Percentiles rank a stretch among this genome's conserved stretches.
Evolutionary conservation across 192 early-diverging fungal species (phyloP).

Genomic region (Entomortierella parvispora): DNA sequence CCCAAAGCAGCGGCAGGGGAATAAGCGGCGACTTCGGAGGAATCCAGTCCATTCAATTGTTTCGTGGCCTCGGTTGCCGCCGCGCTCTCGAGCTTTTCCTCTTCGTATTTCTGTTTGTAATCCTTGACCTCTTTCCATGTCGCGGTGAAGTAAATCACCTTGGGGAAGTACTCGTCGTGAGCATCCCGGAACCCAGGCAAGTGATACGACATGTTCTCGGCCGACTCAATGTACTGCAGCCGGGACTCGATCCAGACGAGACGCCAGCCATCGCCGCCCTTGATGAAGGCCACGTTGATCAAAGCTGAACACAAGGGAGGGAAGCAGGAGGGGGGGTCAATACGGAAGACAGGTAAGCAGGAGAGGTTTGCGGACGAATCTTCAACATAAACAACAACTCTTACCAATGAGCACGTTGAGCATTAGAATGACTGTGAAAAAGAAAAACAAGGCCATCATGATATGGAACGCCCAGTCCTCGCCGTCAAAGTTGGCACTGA

Average conservation of each 20-base stretch:
- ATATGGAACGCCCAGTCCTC: constrained; percentile 24
- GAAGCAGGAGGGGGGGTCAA: background rate
- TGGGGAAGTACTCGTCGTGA: constrained; percentile 7
- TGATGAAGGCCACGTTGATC: constrained; percentile 23
- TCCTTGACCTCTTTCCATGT: constrained; percentile 1
- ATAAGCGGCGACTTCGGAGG: too few relatives aligned
- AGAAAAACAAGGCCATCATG: constrained; percentile 26
- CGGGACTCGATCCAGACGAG: constrained; percentile 12
- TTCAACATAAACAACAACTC: too few relatives aligned
- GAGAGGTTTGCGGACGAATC: too few relatives aligned
- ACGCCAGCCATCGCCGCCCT: constrained; percentile 23
- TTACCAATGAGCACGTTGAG: constrained; percentile 40
- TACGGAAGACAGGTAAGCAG: background rate
- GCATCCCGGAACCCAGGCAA: constrained; percentile 3
- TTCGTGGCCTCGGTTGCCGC: too few relatives aligned
- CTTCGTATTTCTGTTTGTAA: constrained; percentile 7
- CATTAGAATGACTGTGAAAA: constrained; percentile 37
- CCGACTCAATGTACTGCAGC: constrained; percentile 13
- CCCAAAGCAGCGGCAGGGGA: too few relatives aligned
- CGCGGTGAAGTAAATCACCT: constrained; percentile 11
- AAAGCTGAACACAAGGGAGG: background rate
- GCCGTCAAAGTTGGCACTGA: background rate
- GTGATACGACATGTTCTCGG: constrained; percentile 24
- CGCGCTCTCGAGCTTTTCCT: background rate
- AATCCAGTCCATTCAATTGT: too few relatives aligned